These are phyloP conservation scores for Fusarium musae DNA, from an alignment of 2,329 filamentous ascomycete species.

Conservation along the genomic window DNA sequence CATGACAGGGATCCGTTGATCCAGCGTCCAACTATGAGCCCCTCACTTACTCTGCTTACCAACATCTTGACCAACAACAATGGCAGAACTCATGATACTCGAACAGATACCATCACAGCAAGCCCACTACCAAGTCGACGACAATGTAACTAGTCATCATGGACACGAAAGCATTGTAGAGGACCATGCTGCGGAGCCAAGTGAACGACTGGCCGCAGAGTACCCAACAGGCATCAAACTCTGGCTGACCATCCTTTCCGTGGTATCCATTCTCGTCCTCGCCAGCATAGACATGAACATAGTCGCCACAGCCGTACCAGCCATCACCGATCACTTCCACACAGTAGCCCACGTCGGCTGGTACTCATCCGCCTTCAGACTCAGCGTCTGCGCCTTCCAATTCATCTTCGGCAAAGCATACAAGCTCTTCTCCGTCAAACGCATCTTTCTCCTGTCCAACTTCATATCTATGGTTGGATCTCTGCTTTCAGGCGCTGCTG, in stretches of 20 bases:
- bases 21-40: not conserved
- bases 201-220: accelerated
- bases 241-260: conserved; percentile 14
- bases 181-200: accelerated
- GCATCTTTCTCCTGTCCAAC: conserved; percentile 53
- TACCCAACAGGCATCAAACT: conserved; percentile 9
- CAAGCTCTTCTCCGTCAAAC: conserved; percentile 25
- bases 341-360: conserved; percentile 39
- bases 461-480: conserved; percentile 57
- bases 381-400: conserved; percentile 55
- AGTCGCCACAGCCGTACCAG: conserved; percentile 40
- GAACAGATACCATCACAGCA: accelerated
- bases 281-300: conserved; percentile 41
- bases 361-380: conserved; percentile 47
- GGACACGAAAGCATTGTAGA: accelerated
- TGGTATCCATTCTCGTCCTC: conserved; percentile 8
- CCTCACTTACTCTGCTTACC: not conserved
- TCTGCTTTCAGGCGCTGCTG: conserved; percentile 56
- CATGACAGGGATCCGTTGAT: not conserved
- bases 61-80: not conserved
- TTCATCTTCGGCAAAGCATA: conserved; percentile 32
- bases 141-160: accelerated
- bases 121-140: accelerated
- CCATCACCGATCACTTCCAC: conserved; percentile 43
- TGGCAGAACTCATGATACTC: not conserved